Base-by-base conservation (phyloP, 2,329 filamentous ascomycete genomes). In the Colletotrichum camelliae region DNA sequence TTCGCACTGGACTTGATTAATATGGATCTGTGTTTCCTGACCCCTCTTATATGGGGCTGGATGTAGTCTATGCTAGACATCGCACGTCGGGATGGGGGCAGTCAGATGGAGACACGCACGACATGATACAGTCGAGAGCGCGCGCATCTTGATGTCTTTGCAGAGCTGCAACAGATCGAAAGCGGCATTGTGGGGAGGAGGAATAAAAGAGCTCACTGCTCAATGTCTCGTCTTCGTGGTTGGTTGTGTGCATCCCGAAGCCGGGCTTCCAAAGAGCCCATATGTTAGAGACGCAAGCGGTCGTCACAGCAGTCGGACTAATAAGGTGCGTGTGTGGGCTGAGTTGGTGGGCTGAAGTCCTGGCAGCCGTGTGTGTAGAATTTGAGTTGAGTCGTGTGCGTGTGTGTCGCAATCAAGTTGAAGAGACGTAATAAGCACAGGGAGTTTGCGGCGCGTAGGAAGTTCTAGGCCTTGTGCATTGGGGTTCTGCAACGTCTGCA, bases 21-120 rank as follows among this genome's bases (percentile, higher is more conserved):
- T 62, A 65, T 48, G 58, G 58, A 69, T 60, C 57, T 57, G 33
- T 76, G 35, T 68, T 74, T 65, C 55, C 65, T 29, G 74, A 61
- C 70, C 39, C 74, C 69, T 76, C 70, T 74, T 58, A 37, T 69
- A 73, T 60, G 74, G 74, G 64, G 58, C 70, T 18, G 13, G 15
- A 58, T 29, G 57, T 65, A 52, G 73, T 65, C 57, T 68, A 68
- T 68, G 70, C 48, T 39, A 65, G 64, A 73, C 70, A 73, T 68
- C 27, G 43, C 33, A 75, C 43, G 29, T 64, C 58, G 65, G 48
- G 29, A 60, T 48, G 57, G 65, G 64, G 68, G 62, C 52, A 29
- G 69, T 60, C 37, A 61, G 70, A 68, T 68, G 64, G 69, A 72
- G 73, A 62, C 55, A 73, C 37, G 70, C 74, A 76, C 70, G 58